Conservation (phyloP, 345 rosid species). For the Dipteronia dyeriana region DNA sequence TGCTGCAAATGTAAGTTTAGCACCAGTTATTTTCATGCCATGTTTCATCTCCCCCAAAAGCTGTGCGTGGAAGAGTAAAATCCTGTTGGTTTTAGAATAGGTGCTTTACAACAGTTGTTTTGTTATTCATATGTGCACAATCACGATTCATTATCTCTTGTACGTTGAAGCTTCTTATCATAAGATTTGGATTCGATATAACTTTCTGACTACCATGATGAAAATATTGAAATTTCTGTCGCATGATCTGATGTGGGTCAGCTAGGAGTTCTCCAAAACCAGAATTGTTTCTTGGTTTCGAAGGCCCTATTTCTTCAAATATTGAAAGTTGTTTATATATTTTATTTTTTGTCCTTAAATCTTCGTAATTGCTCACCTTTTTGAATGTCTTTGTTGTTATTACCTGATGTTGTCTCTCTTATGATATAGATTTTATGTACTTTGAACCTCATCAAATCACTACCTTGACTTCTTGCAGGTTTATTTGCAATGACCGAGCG, state of each 20-base stretch:
- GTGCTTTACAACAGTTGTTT: neutral
- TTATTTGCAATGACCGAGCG: slow-evolving; percentile 80
- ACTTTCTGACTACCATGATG: neutral
- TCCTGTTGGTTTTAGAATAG: neutral
- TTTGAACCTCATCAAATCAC: slow-evolving; percentile 18
- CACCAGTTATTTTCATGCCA: slow-evolving; percentile 1
- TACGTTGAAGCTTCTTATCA: too few species aligned
- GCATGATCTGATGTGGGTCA: neutral
- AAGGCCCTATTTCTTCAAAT: too few species aligned
- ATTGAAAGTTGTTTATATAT: neutral
- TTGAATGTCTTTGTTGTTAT: neutral
- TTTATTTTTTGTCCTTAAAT: neutral
- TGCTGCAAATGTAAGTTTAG: slow-evolving; percentile 84
- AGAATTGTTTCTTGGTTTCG: neutral
- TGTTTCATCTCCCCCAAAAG: slow-evolving; percentile 10
- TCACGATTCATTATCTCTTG: neutral
- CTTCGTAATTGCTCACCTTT: neutral
- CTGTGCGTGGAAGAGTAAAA: neutral
- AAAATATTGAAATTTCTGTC: neutral
- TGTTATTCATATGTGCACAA: neutral
- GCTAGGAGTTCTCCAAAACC: neutral
- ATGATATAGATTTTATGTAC: neutral
- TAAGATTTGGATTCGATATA: neutral
- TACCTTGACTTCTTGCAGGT: slow-evolving; percentile 46
- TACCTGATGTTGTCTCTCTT: neutral